Percentiles rank a stretch among this genome's conserved stretches.
Conservation (phyloP, 2,329 filamentous ascomycete species). For the Fusarium circinatum region DNA sequence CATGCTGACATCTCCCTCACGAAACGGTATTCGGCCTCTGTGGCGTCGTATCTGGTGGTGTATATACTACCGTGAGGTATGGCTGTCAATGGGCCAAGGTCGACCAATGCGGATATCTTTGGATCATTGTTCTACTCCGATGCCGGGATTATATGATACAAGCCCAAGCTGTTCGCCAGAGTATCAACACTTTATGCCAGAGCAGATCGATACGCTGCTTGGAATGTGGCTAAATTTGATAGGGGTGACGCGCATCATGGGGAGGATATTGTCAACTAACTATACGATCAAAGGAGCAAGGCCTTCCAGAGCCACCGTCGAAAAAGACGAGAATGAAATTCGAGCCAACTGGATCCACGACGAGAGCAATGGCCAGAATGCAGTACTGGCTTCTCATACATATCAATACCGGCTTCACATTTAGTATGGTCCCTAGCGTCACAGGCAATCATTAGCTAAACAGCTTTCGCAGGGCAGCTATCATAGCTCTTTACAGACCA, state of each 20-base stretch:
- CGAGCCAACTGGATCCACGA: background rate
- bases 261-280: background rate
- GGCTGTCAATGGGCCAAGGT: conserved; percentile 25
- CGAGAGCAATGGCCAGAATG: background rate
- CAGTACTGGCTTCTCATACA: background rate
- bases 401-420: background rate
- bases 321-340: background rate
- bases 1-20: background rate
- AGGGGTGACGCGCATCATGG: background rate
- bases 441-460: background rate
- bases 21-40: background rate
- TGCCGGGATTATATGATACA: background rate
- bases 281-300: background rate
- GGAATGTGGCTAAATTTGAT: background rate
- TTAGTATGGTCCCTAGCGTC: background rate
- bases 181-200: background rate
- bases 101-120: conserved; percentile 22
- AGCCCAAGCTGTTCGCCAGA: background rate
- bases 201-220: background rate
- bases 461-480: background rate
- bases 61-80: conserved; percentile 26
- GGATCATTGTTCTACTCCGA: conserved; percentile 2
- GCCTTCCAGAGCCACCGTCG: background rate
- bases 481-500: background rate
- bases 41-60: conserved; percentile 33